Base-by-base conservation (phyloP, 1,284 basidiomycete species). In the Trichosporon sp. region DNA sequence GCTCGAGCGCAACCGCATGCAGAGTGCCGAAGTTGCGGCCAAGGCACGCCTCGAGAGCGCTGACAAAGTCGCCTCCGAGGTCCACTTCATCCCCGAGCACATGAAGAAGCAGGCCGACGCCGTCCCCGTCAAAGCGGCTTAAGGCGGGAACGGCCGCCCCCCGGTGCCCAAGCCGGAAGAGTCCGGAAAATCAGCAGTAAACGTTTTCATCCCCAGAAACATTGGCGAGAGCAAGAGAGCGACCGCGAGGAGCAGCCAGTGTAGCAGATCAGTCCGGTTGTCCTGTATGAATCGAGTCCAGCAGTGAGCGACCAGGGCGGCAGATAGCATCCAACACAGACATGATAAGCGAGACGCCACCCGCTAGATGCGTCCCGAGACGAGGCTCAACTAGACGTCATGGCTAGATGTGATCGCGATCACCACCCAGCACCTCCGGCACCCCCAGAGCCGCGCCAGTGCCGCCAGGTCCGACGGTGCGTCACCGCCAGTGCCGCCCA, bases 11-110 rank as follows among this genome's bases (percentile, higher is more conserved):
- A 79, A 79, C 71, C 66, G 78, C 32, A 76, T 79, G 76, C 77
- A 78, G 70, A 75, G 74, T 26, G 75, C 76, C n/a, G 78, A 77
- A 16, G 64, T 78, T 40, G 78, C 78, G 8, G 65, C 61, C 14
- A 14, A 38, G 10, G 76, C 75, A 0, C 76, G 76, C 1, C 16
- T 68, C 64, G 68, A 71, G 65, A 67, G 56, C 61, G 67, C 69
- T 0, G 71, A 76, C 6, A 65, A 72, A 38, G 75, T 77, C 1
- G 75, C 76, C 0, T 68, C 56, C 19, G 71, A 73, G 51, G 73
- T 79, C 12, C 77, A 78, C 63, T 79, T 78, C 63, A 75, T 79
- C 5, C 78, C 77, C 11, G 66, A 67, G n/a, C 77, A 79, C 66
- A 35, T 78, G 31, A 54, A 54, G 51, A n/a, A 54, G 51, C 5